Evolutionary conservation across 2,329 filamentous ascomycete genomes (phyloP).

Genomic region (Canariomyces notabilis): DNA sequence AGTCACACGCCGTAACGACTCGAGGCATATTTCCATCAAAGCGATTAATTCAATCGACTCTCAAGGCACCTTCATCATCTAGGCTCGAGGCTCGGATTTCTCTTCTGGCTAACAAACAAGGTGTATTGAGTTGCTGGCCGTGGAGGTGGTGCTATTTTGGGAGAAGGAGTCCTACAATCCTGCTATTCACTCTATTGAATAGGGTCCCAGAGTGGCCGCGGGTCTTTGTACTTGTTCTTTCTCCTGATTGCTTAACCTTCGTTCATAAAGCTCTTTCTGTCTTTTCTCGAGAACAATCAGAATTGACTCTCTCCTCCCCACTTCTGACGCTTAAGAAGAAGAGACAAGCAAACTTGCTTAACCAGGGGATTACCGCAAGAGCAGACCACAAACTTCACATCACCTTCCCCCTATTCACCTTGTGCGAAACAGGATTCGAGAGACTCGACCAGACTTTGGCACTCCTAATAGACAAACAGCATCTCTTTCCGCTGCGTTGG

Average conservation of each 20-base stretch:
- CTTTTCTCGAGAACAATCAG: slow-evolving; percentile 44
- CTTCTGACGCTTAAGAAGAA: slow-evolving; percentile 31
- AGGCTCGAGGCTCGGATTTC: slow-evolving; percentile 7
- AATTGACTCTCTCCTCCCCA: slow-evolving; percentile 45
- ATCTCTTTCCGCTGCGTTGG: slow-evolving; percentile 13
- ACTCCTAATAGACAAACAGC: slow-evolving; percentile 20
- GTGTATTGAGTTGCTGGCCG: slow-evolving; percentile 24
- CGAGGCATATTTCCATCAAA: not conserved
- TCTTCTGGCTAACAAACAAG: slow-evolving; percentile 15
- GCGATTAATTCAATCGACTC: not conserved
- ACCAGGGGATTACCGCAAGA: slow-evolving; percentile 20
- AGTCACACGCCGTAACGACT: not conserved
- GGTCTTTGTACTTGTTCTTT: slow-evolving; percentile 34
- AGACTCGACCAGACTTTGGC: slow-evolving; percentile 8
- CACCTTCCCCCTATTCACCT: slow-evolving; percentile 19
- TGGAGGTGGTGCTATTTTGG: slow-evolving; percentile 26
- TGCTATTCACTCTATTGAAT: slow-evolving; percentile 26
- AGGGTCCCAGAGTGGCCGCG: slow-evolving; percentile 22
- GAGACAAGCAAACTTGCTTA: slow-evolving; percentile 29
- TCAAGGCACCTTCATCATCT: not conserved
- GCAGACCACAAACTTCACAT: slow-evolving; percentile 19
- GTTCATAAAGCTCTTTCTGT: slow-evolving; percentile 30
- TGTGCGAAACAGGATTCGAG: slow-evolving; percentile 19
- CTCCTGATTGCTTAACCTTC: slow-evolving; percentile 25
- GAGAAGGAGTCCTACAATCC: slow-evolving; percentile 25